Conservation (phyloP, 2,329 filamentous ascomycete species). For the Neophaeococcomyces aloes region DNA sequence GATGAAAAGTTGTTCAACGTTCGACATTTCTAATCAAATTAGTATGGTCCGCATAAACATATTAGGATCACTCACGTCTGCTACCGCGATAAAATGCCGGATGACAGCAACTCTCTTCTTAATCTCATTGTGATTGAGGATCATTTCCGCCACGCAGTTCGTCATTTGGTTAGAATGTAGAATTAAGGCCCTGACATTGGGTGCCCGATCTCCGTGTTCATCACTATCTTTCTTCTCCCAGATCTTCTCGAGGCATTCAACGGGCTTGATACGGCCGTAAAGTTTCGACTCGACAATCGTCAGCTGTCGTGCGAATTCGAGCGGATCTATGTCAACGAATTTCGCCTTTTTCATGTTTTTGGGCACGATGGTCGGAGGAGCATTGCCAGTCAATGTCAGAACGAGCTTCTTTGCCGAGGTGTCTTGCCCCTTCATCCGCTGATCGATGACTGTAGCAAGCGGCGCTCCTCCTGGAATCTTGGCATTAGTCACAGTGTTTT, state of each 20-base stretch:
- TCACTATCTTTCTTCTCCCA: slow-evolving; percentile 87
- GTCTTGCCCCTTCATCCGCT: slow-evolving; percentile 79
- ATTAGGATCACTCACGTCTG: slow-evolving; percentile 60
- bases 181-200: slow-evolving; percentile 93
- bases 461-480: slow-evolving; percentile 82
- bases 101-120: slow-evolving; percentile 95
- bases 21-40: slow-evolving; percentile 68
- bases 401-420: slow-evolving; percentile 76
- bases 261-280: slow-evolving; percentile 91
- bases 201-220: slow-evolving; percentile 71
- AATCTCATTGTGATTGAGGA: slow-evolving; percentile 83
- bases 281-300: slow-evolving; percentile 93
- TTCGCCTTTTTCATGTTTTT: slow-evolving; percentile 99
- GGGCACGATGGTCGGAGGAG: slow-evolving; percentile 80
- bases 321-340: slow-evolving; percentile 91
- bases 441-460: slow-evolving; percentile 76
- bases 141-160: slow-evolving; percentile 99
- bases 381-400: slow-evolving; percentile 70
- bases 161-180: slow-evolving; percentile 97
- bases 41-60: slow-evolving; percentile 7
- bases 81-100: slow-evolving; percentile 94
- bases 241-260: slow-evolving; percentile 94
- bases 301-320: slow-evolving; percentile 92
- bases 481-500: slow-evolving; percentile 82
- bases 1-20: slow-evolving; percentile 92